A percentile compares a stretch with the other conserved stretches of the same genome.
Evolutionary conservation across 257 asterid genomes (phyloP).

Genomic region (Coffea canephora): DNA sequence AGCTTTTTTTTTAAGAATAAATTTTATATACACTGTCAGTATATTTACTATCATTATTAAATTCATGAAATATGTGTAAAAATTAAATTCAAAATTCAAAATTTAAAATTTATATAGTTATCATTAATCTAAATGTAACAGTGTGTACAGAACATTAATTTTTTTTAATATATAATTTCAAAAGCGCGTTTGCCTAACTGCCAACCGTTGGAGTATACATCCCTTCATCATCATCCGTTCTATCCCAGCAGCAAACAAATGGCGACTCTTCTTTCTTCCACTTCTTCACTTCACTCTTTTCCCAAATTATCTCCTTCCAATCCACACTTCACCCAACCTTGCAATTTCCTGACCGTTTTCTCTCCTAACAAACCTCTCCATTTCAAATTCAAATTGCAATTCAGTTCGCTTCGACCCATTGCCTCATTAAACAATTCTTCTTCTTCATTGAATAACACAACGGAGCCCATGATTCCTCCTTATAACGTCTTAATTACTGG

Average conservation of each 20-base stretch:
- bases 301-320: background rate
- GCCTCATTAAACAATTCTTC: conserved; percentile 21
- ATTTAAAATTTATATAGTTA: too few species aligned
- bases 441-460: conserved; percentile 13
- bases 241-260: background rate
- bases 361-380: background rate
- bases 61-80: too few species aligned
- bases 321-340: background rate
- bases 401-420: conserved; percentile 16
- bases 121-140: too few species aligned
- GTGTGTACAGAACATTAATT: too few species aligned
- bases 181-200: too few species aligned
- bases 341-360: conserved; percentile 10
- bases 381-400: conserved; percentile 8
- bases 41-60: too few species aligned
- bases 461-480: conserved; percentile 75
- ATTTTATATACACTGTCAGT: too few species aligned
- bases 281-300: conserved; percentile 8
- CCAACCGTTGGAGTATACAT: too few species aligned
- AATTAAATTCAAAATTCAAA: too few species aligned
- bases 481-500: conserved; percentile 86
- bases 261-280: background rate
- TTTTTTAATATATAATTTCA: too few species aligned
- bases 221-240: background rate
- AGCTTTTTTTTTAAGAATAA: too few species aligned